Evolutionary conservation across 306 rosid species (phyloP).

Genomic region (Fagus crenata): DNA sequence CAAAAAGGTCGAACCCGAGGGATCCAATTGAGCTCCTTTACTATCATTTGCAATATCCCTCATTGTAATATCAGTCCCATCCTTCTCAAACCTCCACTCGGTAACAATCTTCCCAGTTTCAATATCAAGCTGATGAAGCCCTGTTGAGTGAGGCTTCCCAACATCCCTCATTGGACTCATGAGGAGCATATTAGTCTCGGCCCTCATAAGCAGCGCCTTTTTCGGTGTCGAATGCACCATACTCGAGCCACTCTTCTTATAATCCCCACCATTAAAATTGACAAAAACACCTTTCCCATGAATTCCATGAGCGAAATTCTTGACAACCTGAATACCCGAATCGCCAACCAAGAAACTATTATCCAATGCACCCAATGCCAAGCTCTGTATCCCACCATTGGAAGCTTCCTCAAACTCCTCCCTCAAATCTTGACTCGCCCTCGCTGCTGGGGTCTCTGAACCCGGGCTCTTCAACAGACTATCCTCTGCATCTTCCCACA

Average conservation of each 20-base stretch:
- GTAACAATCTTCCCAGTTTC: slow-evolving; percentile 91
- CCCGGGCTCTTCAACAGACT: slow-evolving; percentile 59
- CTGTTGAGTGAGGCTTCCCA: slow-evolving; percentile 69
- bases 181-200: slow-evolving; percentile 93
- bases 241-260: slow-evolving; percentile 28
- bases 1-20: slow-evolving; percentile 85
- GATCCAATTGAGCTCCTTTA: slow-evolving; percentile 93
- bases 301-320: slow-evolving; percentile 79
- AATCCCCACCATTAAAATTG: slow-evolving; percentile 55
- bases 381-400: slow-evolving; percentile 81
- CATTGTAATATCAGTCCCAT: slow-evolving; percentile 92
- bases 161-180: slow-evolving; percentile 77
- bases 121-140: slow-evolving; percentile 91
- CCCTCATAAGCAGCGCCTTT: slow-evolving; percentile 87
- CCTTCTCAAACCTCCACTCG: slow-evolving; percentile 88
- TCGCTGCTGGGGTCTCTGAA: slow-evolving; percentile 50
- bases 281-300: slow-evolving; percentile 94
- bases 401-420: slow-evolving; percentile 95
- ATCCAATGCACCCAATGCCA: slow-evolving; percentile 93
- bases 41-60: slow-evolving; percentile 85
- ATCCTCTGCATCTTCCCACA: slow-evolving; percentile 95
- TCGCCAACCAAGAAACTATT: slow-evolving; percentile 90
- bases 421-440: slow-evolving; percentile 59
- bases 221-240: slow-evolving; percentile 61
- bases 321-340: slow-evolving; percentile 88